Evolutionary conservation across 2,329 filamentous ascomycete genomes (phyloP).

Genomic region (Podosphaera xanthii): DNA sequence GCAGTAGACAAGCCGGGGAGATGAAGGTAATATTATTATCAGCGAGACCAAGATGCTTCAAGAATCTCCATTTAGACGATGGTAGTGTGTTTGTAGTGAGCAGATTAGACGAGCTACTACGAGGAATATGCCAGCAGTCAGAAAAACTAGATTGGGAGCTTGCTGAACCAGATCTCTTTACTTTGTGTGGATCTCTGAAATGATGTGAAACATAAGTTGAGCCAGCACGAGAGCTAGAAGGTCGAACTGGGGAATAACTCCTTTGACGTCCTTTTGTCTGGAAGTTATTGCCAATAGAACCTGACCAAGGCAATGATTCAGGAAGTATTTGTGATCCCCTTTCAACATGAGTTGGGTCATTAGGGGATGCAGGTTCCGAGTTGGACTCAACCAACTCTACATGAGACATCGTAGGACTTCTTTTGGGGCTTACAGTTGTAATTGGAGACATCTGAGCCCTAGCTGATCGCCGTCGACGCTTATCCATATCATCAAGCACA

Average conservation of each 20-base stretch:
- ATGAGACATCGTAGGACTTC: conserved; percentile 40
- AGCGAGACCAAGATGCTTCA: conserved; percentile 74
- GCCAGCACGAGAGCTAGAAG: conserved; percentile 48
- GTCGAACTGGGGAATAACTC: conserved; percentile 64
- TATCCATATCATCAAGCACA: conserved; percentile 90
- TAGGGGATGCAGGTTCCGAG: conserved; percentile 30
- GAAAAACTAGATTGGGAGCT: conserved; percentile 70
- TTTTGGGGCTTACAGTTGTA: conserved; percentile 29
- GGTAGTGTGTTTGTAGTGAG: conserved; percentile 50
- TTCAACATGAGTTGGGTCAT: conserved; percentile 15
- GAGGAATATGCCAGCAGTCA: conserved; percentile 35
- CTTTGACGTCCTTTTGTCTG: conserved; percentile 27
- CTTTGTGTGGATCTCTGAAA: conserved; percentile 42
- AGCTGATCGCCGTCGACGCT: conserved; percentile 64
- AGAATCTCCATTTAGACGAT: conserved; percentile 78
- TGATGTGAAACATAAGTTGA: conserved; percentile 26
- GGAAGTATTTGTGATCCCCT: conserved; percentile 9
- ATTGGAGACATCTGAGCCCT: conserved; percentile 68
- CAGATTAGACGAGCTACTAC: conserved; percentile 61
- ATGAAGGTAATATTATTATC: conserved; percentile 80
- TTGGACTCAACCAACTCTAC: conserved; percentile 43
- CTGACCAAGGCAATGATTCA: conserved; percentile 11
- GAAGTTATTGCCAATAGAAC: conserved; percentile 14
- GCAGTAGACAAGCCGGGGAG: conserved; percentile 49
- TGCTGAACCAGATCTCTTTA: conserved; percentile 69